A percentile compares a stretch with the other conserved stretches of the same genome.
phyloP scores from a whole-genome alignment of 108 stramenopile genomes.

The Thalassiosira profunda region DNA sequence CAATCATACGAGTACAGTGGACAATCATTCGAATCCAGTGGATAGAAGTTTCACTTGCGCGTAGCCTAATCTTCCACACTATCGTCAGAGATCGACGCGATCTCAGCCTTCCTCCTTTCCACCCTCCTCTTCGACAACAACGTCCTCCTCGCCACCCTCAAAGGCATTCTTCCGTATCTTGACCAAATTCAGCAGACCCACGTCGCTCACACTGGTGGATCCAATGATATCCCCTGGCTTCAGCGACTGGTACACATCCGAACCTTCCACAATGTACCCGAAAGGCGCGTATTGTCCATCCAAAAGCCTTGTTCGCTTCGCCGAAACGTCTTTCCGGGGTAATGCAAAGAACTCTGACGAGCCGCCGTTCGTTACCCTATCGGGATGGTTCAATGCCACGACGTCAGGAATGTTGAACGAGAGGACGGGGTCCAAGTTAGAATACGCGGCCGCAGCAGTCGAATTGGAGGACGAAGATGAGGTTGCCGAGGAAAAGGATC shows the following conservation, averaged over 20 bases:
- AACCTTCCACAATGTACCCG: slow-evolving; percentile 80
- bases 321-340: slow-evolving; percentile 44
- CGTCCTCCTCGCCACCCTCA: slow-evolving; percentile 36
- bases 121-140: slow-evolving; percentile 3
- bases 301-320: slow-evolving; percentile 52
- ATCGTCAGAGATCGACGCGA: no score
- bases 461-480: slow-evolving; percentile 41
- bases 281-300: slow-evolving; percentile 88
- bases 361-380: slow-evolving; percentile 72
- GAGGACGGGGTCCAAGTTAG: slow-evolving; percentile 63
- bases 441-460: slow-evolving; percentile 14
- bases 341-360: slow-evolving; percentile 85
- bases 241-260: slow-evolving; percentile 65
- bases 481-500: slow-evolving; percentile 49
- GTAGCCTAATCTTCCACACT: no score
- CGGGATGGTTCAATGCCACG: slow-evolving; percentile 86
- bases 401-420: slow-evolving; percentile 80
- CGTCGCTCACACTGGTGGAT: slow-evolving; percentile 77
- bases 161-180: slow-evolving; percentile 69
- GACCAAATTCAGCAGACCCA: slow-evolving; percentile 75
- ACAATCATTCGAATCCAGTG: no score
- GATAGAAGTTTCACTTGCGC: no score
- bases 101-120: neutral
- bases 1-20: no score
- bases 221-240: slow-evolving; percentile 79